These are phyloP conservation scores for Effrenium voratum DNA, from an alignment of 73 alveolate genomes.

Conservation along the genomic window DNA sequence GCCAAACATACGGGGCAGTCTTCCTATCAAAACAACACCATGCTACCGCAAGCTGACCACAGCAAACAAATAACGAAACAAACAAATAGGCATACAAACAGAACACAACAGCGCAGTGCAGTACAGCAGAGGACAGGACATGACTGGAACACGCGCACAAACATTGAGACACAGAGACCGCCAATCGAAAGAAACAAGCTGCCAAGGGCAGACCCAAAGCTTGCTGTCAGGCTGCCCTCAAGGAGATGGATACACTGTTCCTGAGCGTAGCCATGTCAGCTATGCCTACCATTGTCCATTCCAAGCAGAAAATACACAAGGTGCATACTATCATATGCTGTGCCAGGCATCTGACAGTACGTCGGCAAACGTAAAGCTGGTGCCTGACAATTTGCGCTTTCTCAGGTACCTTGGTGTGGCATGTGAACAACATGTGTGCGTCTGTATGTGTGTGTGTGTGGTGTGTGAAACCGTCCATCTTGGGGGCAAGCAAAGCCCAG, in stretches of 20 bases:
- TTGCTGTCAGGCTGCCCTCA: constrained; percentile 55
- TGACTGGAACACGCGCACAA: too few species aligned
- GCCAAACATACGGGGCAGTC: too few species aligned
- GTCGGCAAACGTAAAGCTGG: constrained; percentile 50
- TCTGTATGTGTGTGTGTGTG: neutral
- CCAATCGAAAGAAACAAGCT: neutral
- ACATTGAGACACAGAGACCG: too few species aligned
- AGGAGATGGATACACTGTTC: constrained; percentile 16
- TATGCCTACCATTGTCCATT: too few species aligned
- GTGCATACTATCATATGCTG: neutral
- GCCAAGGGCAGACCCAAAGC: too few species aligned
- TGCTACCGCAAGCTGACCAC: too few species aligned
- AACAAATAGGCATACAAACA: too few species aligned
- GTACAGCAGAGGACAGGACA: too few species aligned
- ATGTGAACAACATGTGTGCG: neutral
- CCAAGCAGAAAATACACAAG: neutral
- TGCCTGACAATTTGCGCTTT: constrained; percentile 64
- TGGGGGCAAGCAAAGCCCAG: neutral
- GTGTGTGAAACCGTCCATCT: neutral
- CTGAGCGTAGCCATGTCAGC: too few species aligned
- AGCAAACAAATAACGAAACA: too few species aligned
- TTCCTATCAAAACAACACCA: too few species aligned
- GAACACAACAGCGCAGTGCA: too few species aligned
- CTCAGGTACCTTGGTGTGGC: constrained; percentile 31
- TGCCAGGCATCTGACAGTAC: constrained; percentile 40